Evolutionary conservation across 768 basidiomycete genomes (phyloP).

Genomic region (Tricholoma terreum): DNA sequence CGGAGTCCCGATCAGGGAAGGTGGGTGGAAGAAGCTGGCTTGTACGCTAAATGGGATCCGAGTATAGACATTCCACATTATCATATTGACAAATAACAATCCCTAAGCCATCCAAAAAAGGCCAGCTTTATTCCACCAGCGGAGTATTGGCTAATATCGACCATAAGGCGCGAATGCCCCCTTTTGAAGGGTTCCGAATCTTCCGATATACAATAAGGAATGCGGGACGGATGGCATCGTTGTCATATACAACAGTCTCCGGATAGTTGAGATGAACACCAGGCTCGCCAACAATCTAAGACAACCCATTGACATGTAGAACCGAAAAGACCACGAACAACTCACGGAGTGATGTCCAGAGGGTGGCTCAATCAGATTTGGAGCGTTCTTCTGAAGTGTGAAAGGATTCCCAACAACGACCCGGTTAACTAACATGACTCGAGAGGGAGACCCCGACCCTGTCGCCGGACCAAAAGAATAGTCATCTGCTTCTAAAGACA

Average conservation of each 20-base stretch:
- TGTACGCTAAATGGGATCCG: conserved; percentile 1
- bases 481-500: conserved; percentile 58
- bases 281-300: conserved; percentile 59
- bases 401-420: conserved; percentile 65
- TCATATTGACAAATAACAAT: too few species aligned
- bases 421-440: conserved; percentile 54
- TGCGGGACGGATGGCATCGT: conserved; percentile 67
- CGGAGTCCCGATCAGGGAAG: too few species aligned
- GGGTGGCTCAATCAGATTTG: conserved; percentile 48
- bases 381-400: conserved; percentile 47
- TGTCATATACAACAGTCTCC: conserved; percentile 65
- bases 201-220: conserved; percentile 61
- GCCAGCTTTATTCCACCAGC: conserved; percentile 40
- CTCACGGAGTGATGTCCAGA: conserved; percentile 57
- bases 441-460: conserved; percentile 38
- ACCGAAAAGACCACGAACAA: not conserved
- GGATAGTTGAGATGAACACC: conserved; percentile 65
- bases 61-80: too few species aligned
- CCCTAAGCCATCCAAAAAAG: too few species aligned
- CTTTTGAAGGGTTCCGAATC: conserved; percentile 20
- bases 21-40: too few species aligned
- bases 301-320: not conserved
- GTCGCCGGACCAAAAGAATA: conserved; percentile 49
- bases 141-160: conserved; percentile 47
- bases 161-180: conserved; percentile 27